Base-by-base conservation (phyloP, 345 rosid species). In the Arabis hirsuta region DNA sequence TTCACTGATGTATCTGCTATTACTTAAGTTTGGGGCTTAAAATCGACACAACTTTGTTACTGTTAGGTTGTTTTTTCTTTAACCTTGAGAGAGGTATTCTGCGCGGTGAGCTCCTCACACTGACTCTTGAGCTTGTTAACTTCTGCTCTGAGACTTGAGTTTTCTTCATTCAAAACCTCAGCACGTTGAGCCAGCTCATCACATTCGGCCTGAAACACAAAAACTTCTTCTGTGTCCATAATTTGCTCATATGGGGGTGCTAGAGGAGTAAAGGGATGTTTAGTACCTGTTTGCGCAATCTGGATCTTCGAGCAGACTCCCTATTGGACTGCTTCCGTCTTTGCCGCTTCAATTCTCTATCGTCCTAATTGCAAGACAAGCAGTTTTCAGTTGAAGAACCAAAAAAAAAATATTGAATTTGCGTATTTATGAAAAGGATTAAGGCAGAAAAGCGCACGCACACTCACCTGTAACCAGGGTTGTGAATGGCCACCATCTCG, bases 281-380 rank as follows among this genome's bases (percentile, higher is more conserved):
- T 13, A 42, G 46, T 84, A 95, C 99, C 99, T 91, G 99, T 74
- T 95, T 95, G 61, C 97, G 96, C 87, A 95, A 80, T 73, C 99
- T 85, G 48, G 99, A 95, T 43, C 96, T 85, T 20, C 97, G 87
- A 64, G 99, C 99, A 62, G 99, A 95, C 84, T 95, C 99, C 81
- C 99, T 84, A 79, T 95, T 95, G 59, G 99, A 95, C 79, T 95
- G 99, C 83, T 95, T 95, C 79, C 99, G 81, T 80, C 87, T 88
- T 79, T 91, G 99, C 67, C 96, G 82, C 85, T 95, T 95, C 52
- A 95, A 67, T 77, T 95, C 99, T 75, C 97, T 84, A 71, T 94
- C 98, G 71, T 94, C 97, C 98, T 94, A 73, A 39, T 63, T 51
- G 19, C 44, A 58, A 11, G 69, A 51, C 34, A 48, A 57, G 42